Conservation (phyloP, 768 basidiomycete genomes). For the Panellus pusillus region DNA sequence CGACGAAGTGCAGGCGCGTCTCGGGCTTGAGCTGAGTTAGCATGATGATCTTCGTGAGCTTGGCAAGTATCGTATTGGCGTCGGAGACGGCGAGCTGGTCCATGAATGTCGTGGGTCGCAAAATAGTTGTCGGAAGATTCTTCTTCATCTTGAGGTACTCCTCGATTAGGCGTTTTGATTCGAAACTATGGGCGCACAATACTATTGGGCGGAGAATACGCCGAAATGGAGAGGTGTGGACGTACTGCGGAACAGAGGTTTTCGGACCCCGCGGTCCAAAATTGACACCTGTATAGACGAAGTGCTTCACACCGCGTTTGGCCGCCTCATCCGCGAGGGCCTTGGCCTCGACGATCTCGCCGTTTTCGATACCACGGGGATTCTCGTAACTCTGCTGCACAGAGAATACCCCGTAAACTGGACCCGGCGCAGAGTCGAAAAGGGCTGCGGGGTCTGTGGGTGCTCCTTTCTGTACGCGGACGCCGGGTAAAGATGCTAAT, state of each 20-base stretch:
- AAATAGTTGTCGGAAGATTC: slow-evolving; percentile 3
- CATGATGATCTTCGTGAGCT: slow-evolving; percentile 7
- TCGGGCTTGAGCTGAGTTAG: slow-evolving; percentile 7
- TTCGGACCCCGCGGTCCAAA: background rate
- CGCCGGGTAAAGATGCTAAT: slow-evolving; percentile 7
- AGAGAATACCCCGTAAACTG: slow-evolving; percentile 16
- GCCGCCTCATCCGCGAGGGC: slow-evolving; percentile 11
- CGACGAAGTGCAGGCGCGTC: slow-evolving; percentile 5
- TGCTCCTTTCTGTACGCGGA: slow-evolving; percentile 9
- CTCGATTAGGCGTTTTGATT: slow-evolving; percentile 6
- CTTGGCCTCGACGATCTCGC: slow-evolving; percentile 5
- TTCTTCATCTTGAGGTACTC: slow-evolving; percentile 2
- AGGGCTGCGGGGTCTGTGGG: slow-evolving; percentile 6
- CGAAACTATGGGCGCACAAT: slow-evolving; percentile 3
- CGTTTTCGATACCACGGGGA: background rate
- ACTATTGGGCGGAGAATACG: background rate
- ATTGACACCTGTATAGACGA: slow-evolving; percentile 11
- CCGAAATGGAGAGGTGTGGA: background rate
- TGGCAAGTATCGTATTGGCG: background rate
- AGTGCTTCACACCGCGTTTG: slow-evolving; percentile 10
- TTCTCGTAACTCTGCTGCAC: slow-evolving; percentile 16
- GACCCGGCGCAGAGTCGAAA: slow-evolving; percentile 11
- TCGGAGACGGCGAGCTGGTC: slow-evolving; percentile 2
- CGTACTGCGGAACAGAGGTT: slow-evolving; percentile 10
- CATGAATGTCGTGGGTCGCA: slow-evolving; percentile 16